Evolutionary conservation across 257 asterid species (phyloP).

Genomic region (Solanum chiquidenum): DNA sequence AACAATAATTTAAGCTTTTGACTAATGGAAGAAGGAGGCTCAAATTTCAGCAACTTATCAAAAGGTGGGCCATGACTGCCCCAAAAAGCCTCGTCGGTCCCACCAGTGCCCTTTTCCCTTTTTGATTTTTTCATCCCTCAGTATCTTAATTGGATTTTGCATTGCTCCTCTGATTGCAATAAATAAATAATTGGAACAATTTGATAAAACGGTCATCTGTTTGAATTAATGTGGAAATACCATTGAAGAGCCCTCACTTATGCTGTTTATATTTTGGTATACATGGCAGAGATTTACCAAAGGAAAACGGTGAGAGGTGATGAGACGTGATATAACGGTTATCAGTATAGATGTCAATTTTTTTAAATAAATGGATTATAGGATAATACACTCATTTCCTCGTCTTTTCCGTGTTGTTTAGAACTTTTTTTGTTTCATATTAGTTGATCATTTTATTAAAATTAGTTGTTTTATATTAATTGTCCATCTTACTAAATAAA

Average conservation of each 20-base stretch:
- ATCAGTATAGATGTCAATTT: too few species aligned
- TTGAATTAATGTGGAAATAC: neutral
- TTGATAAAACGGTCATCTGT: neutral
- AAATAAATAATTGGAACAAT: neutral
- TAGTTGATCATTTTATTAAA: too few species aligned
- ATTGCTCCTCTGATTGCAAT: neutral
- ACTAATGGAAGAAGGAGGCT: neutral
- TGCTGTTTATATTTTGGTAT: neutral
- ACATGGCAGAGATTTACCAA: too few species aligned
- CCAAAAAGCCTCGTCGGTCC: neutral
- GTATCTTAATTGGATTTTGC: neutral
- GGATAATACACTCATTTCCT: too few species aligned
- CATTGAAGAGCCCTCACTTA: neutral
- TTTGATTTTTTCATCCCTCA: neutral
- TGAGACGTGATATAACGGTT: too few species aligned
- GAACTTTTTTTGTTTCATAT: too few species aligned
- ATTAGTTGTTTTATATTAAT: too few species aligned
- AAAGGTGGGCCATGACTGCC: neutral
- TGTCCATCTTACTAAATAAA: too few species aligned
- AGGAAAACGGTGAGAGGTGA: accelerated
- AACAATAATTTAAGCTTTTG: neutral
- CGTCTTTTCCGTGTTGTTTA: too few species aligned
- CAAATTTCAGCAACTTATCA: neutral
- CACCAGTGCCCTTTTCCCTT: neutral
- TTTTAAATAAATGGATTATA: too few species aligned